Evolutionary conservation across 768 basidiomycete genomes (phyloP), one percentile per base, ranked within the genome.

Genomic region (Artomyces pyxidatus): DNA sequence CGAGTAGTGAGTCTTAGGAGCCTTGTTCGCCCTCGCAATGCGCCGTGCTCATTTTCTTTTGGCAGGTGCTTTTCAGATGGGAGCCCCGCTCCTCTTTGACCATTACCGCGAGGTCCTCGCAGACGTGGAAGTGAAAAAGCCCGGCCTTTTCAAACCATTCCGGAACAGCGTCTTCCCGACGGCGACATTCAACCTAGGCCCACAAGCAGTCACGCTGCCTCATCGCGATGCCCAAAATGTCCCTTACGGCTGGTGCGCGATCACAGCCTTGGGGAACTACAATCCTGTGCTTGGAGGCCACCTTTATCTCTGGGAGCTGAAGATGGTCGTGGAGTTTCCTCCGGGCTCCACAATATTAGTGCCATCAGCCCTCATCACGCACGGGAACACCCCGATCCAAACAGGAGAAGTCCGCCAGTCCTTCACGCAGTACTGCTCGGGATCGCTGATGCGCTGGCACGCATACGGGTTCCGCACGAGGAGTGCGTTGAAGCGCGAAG

Each of bases 321-420:
- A 53, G 8, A 47, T 59, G 23, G 26, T 59, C n/a, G 29, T 59
- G 7, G 46, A 53, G 21, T 57, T 58, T 45, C 59, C 56, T 4
- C 48, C 55, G 1, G 58, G 59, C 4, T 27, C 48, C 4, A 47
- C 45, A 7, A 48, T 58, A 14, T 37, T 54, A n/a, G 45, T 57
- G 7, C 56, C 58, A 0, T 61, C 58, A 10, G 53, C 53, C 5
- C 30, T 44, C 6, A 30, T 57, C 3, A 37, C 23, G 4, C 58
- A 61, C 41, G 48, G 51, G n/a, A 61, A 61, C 41, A 48, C 42
- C 0, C 42, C 55, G 14, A 44, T 60, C 17, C 22, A 39, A 14
- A 29, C 40, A 5, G 50, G 47, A 17, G 45, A 50, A 37, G 3
- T 16, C 5, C 44, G 43, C 19, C 11, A 16, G 37, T 50, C 49